These are phyloP conservation scores for Globisporangium cederbergense DNA, from an alignment of 352 stramenopile genomes.

Conservation along the genomic window DNA sequence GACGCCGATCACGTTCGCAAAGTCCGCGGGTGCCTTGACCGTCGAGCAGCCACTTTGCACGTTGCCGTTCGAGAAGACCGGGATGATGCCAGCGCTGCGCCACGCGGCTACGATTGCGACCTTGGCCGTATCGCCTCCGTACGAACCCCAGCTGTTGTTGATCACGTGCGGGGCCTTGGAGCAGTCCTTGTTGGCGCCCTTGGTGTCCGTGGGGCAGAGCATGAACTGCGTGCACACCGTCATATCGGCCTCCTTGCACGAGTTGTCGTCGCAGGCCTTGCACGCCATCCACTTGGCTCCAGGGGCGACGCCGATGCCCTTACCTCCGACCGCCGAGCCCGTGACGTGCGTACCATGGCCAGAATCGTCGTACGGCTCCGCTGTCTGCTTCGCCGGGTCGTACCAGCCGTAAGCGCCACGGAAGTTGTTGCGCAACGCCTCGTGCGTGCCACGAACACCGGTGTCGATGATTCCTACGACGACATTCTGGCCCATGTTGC, in stretches of 20 bases:
- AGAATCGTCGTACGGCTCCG: slow-evolving; percentile 18
- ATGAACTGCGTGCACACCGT: slow-evolving; percentile 8
- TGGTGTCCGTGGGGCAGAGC: slow-evolving; percentile 1
- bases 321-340: slow-evolving; percentile 16
- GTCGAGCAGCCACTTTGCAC: slow-evolving; percentile 17
- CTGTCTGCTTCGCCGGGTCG: slow-evolving; percentile 18
- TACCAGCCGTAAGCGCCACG: slow-evolving; percentile 18
- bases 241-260: slow-evolving; percentile 8
- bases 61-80: slow-evolving; percentile 32
- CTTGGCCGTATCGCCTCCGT: background rate
- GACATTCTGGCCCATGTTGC: slow-evolving; percentile 16
- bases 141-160: slow-evolving; percentile 11
- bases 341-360: slow-evolving; percentile 22
- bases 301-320: slow-evolving; percentile 20
- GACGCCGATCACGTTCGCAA: slow-evolving; percentile 24
- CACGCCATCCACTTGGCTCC: slow-evolving; percentile 17
- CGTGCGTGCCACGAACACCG: slow-evolving; percentile 19
- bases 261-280: slow-evolving; percentile 14
- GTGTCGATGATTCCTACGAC: slow-evolving; percentile 22
- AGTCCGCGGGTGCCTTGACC: slow-evolving; percentile 22
- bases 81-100: slow-evolving; percentile 21
- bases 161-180: slow-evolving; percentile 14
- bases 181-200: slow-evolving; percentile 10
- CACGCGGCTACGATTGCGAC: slow-evolving; percentile 4
- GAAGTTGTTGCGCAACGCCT: slow-evolving; percentile 21